Base-by-base conservation (phyloP, 2,329 filamentous ascomycete genomes). In the Microcyclospora pomicola region DNA sequence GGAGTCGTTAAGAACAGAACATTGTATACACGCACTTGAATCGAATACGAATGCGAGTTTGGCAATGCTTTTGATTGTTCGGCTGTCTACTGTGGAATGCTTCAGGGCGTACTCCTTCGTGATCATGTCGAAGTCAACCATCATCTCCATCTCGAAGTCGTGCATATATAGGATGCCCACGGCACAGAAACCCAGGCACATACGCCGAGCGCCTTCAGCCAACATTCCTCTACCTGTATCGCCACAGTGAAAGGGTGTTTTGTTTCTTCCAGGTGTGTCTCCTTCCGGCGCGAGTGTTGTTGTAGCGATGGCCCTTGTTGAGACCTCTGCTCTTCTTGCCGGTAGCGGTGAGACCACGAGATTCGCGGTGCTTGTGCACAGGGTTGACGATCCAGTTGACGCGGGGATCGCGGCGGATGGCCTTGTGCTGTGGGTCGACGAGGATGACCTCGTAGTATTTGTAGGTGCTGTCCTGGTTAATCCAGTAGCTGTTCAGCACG, bases 381-480 rank as follows among this genome's bases (percentile, higher is more conserved):
- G 91, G 82, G 73, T 92, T 92, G 73, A 88, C 85, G 77, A 98
- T 98, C 91, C 91, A 98, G 84, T 94, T 98, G 83, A 98, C 96
- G 71, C 91, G 87, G 62, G 91, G 74, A 69, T 98, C 91, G 64
- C 82, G 84, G 69, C 91, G 91, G 77, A 98, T 98, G 64, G 91
- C 91, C 80, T 96, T 96, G 84, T 98, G 91, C 75, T 92, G 83
- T 66, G 91, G 91, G 75, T 98, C 91, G 65, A 98, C 88, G 63
- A 95, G 84, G 75, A 98, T 96, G 70, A 96, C 80, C 74, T 98
- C 91, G 76, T 78, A 98, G 83, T 98, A 98, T 79, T 98, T 98
- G 84, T 96, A 98, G 71, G 91, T 98, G 46, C 87, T 95, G 76
- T 98, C 91, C 78, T 96, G 86, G 83, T 98, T 98, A 77, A 98